phyloP scores from a whole-genome alignment of 2,329 filamentous ascomycete species.

The Phaeosphaeriaceae sp. region DNA sequence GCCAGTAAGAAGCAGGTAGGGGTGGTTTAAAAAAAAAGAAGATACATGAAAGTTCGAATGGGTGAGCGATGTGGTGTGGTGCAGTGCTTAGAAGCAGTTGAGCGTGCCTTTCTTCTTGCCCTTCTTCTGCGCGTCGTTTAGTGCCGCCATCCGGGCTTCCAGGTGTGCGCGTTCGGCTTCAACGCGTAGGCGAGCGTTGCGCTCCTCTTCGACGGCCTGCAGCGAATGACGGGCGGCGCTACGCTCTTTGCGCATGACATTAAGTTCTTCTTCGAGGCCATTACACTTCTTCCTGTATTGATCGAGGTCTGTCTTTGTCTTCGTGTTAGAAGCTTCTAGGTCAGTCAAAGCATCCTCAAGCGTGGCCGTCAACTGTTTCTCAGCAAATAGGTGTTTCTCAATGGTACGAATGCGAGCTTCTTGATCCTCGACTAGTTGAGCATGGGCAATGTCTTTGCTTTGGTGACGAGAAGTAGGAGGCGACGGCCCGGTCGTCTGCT shows the following conservation, averaged over 20 bases:
- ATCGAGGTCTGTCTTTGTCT: conserved; percentile 89
- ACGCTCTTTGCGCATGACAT: conserved; percentile 66
- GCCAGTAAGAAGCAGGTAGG: conserved; percentile 22
- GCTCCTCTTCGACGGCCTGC: conserved; percentile 94
- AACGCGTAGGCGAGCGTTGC: conserved; percentile 87
- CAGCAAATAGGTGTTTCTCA: conserved; percentile 93
- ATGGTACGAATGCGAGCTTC: conserved; percentile 94
- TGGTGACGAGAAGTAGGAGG: conserved; percentile 71
- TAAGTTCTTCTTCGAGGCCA: conserved; percentile 74
- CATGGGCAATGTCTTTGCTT: conserved; percentile 79
- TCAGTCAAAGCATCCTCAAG: conserved; percentile 95
- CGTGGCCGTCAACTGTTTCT: conserved; percentile 94
- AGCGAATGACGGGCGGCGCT: conserved; percentile 69
- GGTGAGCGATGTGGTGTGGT: not conserved
- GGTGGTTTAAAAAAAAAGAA: conserved; percentile 24
- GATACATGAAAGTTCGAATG: conserved; percentile 23
- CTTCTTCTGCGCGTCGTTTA: conserved; percentile 89
- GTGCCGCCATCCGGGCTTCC: conserved; percentile 76
- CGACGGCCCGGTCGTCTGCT: conserved; percentile 61
- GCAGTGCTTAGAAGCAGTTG: conserved; percentile 83
- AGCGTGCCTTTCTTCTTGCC: conserved; percentile 95
- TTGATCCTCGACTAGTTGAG: conserved; percentile 90
- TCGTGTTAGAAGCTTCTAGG: conserved; percentile 88
- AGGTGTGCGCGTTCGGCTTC: conserved; percentile 88
- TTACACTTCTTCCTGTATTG: conserved; percentile 86